Evolutionary conservation across 345 rosid genomes (phyloP), one percentile per base, ranked within the genome.

Genomic region (Barbarea vulgaris): DNA sequence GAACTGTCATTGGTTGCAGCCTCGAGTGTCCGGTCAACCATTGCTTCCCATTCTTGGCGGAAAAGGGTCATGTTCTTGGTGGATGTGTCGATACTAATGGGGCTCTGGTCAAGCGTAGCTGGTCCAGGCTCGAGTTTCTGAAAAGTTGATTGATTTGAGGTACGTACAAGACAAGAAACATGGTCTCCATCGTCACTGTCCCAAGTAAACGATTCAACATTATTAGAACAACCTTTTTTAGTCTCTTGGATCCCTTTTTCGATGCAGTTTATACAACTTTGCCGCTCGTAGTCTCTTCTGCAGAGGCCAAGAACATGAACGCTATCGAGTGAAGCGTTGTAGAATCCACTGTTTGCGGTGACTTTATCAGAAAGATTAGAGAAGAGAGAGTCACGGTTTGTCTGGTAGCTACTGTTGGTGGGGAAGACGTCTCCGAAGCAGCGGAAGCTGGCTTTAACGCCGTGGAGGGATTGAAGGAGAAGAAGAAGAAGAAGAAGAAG

Each of bases 291-390:
- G 63, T 72, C 85, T 37, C 70, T 80, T 31, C 82, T 44, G 81
- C 88, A 85, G 2, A 81, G 58, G 15, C 54, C 81, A 30, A 61
- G 51, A 52, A 75, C 83, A 14, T 73, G 72, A 31, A 76, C 83
- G 30, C 69, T 67, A 27, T 82, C 81, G 30, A 73, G 58, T 5
- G 79, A 59, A 13, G 76, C 47, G 22, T 53, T 72, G 50, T 71
- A 81, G 72, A 79, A 81, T 34, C 83, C 83, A 0, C 63, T 62
- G 6, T 69, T 62, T 14, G 33, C 17, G 1, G 54, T 30, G 58
- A 75, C 82, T 0, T 70, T 67, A 11, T 64, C 11, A 14, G 82
- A 58, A 9, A 85, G 76, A 75, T 80, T 71, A 54, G 83, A 62
- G 10, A 83, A 75, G 39, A 77, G 63, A 15, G 66, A 37, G 17